phyloP scores from a whole-genome alignment of 2,329 filamentous ascomycete species.

The Emericellopsis atlantica region DNA sequence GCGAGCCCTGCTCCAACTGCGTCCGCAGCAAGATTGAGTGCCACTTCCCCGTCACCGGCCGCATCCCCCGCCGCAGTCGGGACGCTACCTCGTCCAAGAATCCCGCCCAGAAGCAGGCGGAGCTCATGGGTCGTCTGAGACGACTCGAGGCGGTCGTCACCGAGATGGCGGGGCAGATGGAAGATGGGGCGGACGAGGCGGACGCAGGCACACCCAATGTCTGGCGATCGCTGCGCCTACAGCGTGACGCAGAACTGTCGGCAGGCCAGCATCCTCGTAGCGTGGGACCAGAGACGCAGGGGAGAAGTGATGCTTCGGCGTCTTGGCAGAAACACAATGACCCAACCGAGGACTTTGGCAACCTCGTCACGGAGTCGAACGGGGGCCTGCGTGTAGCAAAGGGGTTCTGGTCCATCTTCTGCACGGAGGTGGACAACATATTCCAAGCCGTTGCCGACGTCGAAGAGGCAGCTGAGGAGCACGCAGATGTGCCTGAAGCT shows the following conservation, averaged over 20 bases:
- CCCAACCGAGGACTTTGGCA: slow-evolving; percentile 15
- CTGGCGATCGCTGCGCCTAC: not conserved
- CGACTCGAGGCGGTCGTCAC: slow-evolving; percentile 17
- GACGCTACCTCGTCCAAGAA: slow-evolving; percentile 7
- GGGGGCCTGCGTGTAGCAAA: too few relatives aligned
- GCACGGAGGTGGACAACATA: slow-evolving; percentile 16
- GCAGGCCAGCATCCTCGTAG: not conserved
- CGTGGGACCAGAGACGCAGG: not conserved
- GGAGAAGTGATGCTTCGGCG: not conserved
- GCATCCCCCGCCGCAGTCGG: slow-evolving; percentile 12
- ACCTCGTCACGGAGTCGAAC: slow-evolving; percentile 11
- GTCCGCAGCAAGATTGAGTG: slow-evolving; percentile 12
- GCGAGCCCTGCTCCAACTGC: slow-evolving; percentile 15
- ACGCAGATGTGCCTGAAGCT: not conserved
- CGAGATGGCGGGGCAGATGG: slow-evolving; percentile 15
- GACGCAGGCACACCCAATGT: not conserved
- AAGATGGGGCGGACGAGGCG: slow-evolving; percentile 8
- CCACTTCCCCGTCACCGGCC: slow-evolving; percentile 16
- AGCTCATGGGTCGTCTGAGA: slow-evolving; percentile 13
- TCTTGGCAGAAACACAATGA: slow-evolving; percentile 6
- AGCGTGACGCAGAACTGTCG: not conserved
- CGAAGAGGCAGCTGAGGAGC: slow-evolving; percentile 3
- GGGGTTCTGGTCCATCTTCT: slow-evolving; percentile 18
- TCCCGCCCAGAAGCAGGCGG: slow-evolving; percentile 14
- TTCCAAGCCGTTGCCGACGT: slow-evolving; percentile 15